Base-by-base conservation (phyloP, 2,329 filamentous ascomycete species). In the Aureobasidium zeae region DNA sequence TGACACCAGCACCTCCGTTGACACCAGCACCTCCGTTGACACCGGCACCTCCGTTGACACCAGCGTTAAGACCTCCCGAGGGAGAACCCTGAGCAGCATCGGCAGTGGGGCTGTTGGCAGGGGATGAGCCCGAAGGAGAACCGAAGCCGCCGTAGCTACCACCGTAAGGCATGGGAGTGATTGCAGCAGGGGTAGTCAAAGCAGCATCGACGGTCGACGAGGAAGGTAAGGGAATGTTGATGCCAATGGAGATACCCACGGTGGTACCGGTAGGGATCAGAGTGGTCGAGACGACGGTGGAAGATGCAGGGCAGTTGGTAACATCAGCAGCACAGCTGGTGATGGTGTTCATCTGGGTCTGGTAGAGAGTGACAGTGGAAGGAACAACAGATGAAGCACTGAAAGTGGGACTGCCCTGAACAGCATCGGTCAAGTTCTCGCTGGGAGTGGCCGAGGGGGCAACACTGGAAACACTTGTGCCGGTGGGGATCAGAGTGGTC, bases 11-110 rank as follows among this genome's bases (percentile, higher is more conserved):
- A 22, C 17, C 11, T 2, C 30, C 30, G 2, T n/a, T 17, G 1
- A 20, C 28, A 12, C 26, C 37, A 12, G 37, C 13, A 25, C 24
- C 35, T 10, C 11, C 16, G 11, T 8, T 5, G 22, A 5, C 16
- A 34, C 5, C 5, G 19, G n/a, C 22, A n/a, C 19, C 32, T 5
- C 10, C 32, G 7, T 24, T 29, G 15, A 31, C 9, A 28, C 22
- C 22, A 19, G 13, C 34, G 15, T 26, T 22, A 19, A n/a, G n/a
- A n/a, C n/a, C n/a, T n/a, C n/a, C n/a, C n/a, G n/a, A 52, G 29
- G 63, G 66, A 1, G 66, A 69, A 34, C 43, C 51, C 10, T 63
- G n/a, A 60, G 64, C 50, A 69, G 63, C 25, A 61, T 66, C 1
- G 66, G 70, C 37, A 44, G 49, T 11, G 53, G 57, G 25, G 26